Conservation (phyloP, 148 eudicot genomes). For the Polygonum aviculare region DNA sequence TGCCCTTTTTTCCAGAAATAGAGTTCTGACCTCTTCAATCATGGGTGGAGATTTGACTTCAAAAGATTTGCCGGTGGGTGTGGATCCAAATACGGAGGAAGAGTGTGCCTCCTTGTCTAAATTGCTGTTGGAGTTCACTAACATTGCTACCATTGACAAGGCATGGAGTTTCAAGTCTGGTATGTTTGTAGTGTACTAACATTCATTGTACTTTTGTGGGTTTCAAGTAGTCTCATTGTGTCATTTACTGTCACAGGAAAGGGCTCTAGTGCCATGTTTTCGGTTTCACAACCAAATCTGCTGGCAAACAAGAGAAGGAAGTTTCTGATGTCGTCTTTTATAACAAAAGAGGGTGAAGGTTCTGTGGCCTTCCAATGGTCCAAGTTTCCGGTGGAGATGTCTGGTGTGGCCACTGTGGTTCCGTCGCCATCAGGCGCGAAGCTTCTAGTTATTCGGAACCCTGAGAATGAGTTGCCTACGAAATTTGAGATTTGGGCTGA, state of each 20-base stretch:
- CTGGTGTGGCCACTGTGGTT: constrained; percentile 55
- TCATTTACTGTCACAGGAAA: constrained; percentile 29
- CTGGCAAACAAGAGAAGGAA: constrained; percentile 73
- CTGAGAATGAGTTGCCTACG: constrained; percentile 68
- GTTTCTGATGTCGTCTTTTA: constrained; percentile 38
- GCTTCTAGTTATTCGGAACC: constrained; percentile 72
- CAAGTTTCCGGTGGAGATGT: constrained; percentile 70
- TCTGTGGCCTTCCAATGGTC: constrained; percentile 64
- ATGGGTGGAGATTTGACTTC: constrained; percentile 40
- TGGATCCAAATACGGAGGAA: constrained; percentile 40
- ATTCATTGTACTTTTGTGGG: background rate
- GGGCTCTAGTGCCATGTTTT: constrained; percentile 57
- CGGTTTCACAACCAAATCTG: constrained; percentile 65
- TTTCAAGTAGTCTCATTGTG: background rate
- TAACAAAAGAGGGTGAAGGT: constrained; percentile 31
- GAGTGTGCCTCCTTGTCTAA: constrained; percentile 63
- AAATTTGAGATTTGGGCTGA: constrained; percentile 79
- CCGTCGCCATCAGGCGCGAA: constrained; percentile 97
- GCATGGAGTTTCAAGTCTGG: constrained; percentile 73
- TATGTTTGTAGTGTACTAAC: constrained; percentile 15
- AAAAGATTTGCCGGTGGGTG: constrained; percentile 33
- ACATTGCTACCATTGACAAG: constrained; percentile 48
- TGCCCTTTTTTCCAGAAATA: background rate
- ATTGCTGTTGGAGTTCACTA: constrained; percentile 47
- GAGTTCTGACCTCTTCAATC: constrained; percentile 10